A percentile compares a stretch with the other conserved stretches of the same genome.
These are phyloP conservation scores for Pelargonium myrrhifolium DNA, from an alignment of 441 rosid genomes.

Conservation along the genomic window DNA sequence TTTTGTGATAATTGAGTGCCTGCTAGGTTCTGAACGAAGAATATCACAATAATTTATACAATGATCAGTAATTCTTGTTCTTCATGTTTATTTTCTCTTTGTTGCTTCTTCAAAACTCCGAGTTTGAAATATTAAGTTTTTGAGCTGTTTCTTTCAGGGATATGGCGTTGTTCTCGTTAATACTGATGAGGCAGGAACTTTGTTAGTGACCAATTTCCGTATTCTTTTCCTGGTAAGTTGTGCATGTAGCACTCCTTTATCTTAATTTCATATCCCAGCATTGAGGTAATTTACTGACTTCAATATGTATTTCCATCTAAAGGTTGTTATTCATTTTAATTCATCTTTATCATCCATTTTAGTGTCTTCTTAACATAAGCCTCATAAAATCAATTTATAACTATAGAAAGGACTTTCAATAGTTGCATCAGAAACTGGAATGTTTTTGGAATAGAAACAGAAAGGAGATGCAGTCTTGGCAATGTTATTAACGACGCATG, in stretches of 20 bases:
- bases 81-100: neutral
- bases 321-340: neutral
- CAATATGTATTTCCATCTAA: neutral
- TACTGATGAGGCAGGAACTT: constrained; percentile 70
- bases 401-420: neutral
- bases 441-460: neutral
- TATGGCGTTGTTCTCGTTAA: constrained; percentile 83
- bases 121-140: neutral
- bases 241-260: constrained; percentile 2
- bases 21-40: neutral
- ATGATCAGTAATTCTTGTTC: neutral
- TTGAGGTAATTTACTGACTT: neutral
- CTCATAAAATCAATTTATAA: neutral
- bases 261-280: neutral
- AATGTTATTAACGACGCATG: too few relatives aligned
- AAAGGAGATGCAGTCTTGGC: neutral
- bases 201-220: constrained; percentile 82
- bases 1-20: neutral
- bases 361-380: neutral
- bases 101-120: constrained; percentile 1
- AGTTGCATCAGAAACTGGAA: neutral
- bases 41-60: neutral
- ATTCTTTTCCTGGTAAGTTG: constrained; percentile 79
- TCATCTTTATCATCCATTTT: neutral
- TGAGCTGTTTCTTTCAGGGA: constrained; percentile 40